Conservation (phyloP, 805 yeast genomes). For the Barnettozyma vustinii region DNA sequence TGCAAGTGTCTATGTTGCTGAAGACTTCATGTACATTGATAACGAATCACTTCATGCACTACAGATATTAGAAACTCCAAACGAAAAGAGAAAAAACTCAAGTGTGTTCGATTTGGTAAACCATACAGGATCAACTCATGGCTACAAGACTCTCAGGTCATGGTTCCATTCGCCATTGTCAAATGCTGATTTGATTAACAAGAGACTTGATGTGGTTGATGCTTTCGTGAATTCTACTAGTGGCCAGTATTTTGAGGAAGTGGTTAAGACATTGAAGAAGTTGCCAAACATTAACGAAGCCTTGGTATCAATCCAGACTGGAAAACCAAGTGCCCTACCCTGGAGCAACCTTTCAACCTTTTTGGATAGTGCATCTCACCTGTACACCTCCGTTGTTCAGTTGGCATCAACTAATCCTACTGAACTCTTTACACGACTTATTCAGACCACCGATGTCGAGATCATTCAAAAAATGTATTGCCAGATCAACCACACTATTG, state of each 20-base stretch:
- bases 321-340: conserved; percentile 22
- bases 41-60: conserved; percentile 25
- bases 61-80: conserved; percentile 18
- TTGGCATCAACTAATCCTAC: not conserved
- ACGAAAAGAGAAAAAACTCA: not conserved
- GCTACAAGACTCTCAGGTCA: conserved; percentile 26
- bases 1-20: conserved; percentile 3
- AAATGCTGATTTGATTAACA: conserved; percentile 23
- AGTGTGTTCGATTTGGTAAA: conserved; percentile 21
- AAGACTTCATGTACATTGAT: conserved; percentile 24
- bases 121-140: conserved; percentile 26
- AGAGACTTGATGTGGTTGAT: conserved; percentile 27
- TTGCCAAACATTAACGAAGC: conserved; percentile 28
- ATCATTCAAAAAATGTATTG: conserved; percentile 11
- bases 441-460: conserved; percentile 9
- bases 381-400: conserved; percentile 8
- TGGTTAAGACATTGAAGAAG: conserved; percentile 20
- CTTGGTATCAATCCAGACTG: conserved; percentile 17
- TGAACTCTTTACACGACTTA: conserved; percentile 15
- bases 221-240: conserved; percentile 21
- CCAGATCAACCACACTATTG: conserved; percentile 27
- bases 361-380: conserved; percentile 16
- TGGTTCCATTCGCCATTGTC: conserved; percentile 34
- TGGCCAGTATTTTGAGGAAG: conserved; percentile 15
- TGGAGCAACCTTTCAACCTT: conserved; percentile 30